phyloP scores from a whole-genome alignment of 208 protist species.

The Phytomonas sp. region DNA sequence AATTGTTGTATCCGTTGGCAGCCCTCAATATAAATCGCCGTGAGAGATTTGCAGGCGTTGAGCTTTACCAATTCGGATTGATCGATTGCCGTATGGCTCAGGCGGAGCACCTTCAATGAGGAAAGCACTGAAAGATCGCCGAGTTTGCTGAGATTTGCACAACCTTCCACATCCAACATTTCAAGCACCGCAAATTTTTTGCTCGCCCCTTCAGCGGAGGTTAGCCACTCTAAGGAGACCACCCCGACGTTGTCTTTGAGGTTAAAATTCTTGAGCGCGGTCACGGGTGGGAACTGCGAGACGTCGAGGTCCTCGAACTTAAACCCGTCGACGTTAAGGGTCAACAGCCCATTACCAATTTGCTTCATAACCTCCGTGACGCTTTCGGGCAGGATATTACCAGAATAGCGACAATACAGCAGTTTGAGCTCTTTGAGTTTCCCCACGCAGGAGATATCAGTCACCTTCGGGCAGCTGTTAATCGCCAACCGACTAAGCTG shows the following conservation, averaged over 20 bases:
- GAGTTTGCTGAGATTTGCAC: conserved; percentile 23
- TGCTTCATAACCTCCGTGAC: conserved; percentile 28
- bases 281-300: conserved; percentile 15
- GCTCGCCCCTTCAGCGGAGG: conserved; percentile 14
- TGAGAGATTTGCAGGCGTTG: conserved; percentile 18
- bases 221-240: conserved; percentile 30
- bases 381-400: conserved; percentile 40
- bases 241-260: conserved; percentile 54
- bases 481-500: conserved; percentile 66
- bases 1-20: conserved; percentile 28
- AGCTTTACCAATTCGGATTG: conserved; percentile 23
- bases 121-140: conserved; percentile 27
- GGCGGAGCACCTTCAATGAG: conserved; percentile 32
- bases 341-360: conserved; percentile 48
- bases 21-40: conserved; percentile 34
- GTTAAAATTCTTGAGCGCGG: conserved; percentile 58
- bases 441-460: conserved; percentile 26
- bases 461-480: conserved; percentile 59
- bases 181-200: conserved; percentile 28
- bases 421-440: conserved; percentile 58
- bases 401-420: conserved; percentile 71
- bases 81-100: conserved; percentile 31
- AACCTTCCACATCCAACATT: conserved; percentile 52
- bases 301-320: conserved; percentile 34
- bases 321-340: conserved; percentile 64